phyloP scores from a whole-genome alignment of 495 filamentous ascomycete genomes.

The Pseudoneurospora amorphoporcata region DNA sequence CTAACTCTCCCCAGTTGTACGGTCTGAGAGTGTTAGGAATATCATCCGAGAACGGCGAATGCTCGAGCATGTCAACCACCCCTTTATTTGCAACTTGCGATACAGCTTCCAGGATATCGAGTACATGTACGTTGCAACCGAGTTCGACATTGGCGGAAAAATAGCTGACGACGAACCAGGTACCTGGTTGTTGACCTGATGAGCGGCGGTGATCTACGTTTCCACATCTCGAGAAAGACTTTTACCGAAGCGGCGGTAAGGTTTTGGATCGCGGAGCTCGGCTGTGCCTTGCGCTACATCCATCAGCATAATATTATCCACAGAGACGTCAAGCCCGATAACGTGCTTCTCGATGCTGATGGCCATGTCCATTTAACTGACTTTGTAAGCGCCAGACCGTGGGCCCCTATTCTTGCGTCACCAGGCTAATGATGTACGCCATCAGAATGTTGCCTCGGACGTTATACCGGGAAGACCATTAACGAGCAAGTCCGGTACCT shows the following conservation, averaged over 20 bases:
- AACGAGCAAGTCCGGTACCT: constrained; percentile 91
- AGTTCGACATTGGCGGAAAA: neutral
- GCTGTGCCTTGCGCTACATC: constrained; percentile 85
- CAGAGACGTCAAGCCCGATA: constrained; percentile 94
- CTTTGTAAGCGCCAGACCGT: constrained; percentile 55
- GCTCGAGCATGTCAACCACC: constrained; percentile 95
- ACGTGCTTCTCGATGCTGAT: constrained; percentile 85
- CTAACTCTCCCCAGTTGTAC: constrained; percentile 58
- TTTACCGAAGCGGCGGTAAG: constrained; percentile 95
- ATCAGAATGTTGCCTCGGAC: constrained; percentile 91
- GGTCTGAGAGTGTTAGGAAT: constrained; percentile 93
- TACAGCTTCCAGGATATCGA: constrained; percentile 99
- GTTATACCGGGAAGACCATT: constrained; percentile 70
- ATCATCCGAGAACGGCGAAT: constrained; percentile 95
- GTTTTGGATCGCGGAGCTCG: constrained; percentile 93
- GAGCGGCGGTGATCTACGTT: constrained; percentile 94
- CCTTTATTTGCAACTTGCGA: constrained; percentile 95
- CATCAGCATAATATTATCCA: constrained; percentile 91
- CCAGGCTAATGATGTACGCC: constrained; percentile 10
- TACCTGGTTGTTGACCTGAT: constrained; percentile 98
- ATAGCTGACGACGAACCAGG: constrained; percentile 36
- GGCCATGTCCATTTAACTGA: constrained; percentile 97
- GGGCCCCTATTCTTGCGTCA: constrained; percentile 1
- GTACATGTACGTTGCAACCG: constrained; percentile 65
- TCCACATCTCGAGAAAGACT: constrained; percentile 95